Evolutionary conservation across 1,284 basidiomycete species (phyloP), one percentile per base, ranked within the genome.

Genomic region (Ceratobasidium sp.): DNA sequence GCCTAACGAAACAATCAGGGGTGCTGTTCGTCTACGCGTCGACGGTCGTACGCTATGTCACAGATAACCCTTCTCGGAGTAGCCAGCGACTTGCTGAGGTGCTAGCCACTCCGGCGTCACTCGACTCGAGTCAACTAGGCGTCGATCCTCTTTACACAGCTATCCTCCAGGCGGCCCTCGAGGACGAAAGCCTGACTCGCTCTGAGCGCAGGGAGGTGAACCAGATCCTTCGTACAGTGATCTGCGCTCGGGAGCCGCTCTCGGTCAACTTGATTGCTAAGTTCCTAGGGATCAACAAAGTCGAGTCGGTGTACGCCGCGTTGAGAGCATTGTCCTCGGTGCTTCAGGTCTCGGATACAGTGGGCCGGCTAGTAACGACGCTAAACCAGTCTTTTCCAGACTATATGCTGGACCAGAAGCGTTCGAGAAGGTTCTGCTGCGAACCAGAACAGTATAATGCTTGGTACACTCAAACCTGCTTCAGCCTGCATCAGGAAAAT

Each of bases 171-270:
- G 42, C 71, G 3, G 71, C 59, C n/a, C 28, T 74, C n/a, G 40
- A 74, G 10, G n/a, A 50, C 2, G 3, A 4, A 17, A 20, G 3
- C 15, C 26, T 64, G 7, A 15, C 38, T 1, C 28, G 20, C 13
- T 7, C 5, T 15, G 71, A 74, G 3, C 20, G n/a, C 12, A 3
- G n/a, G 6, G n/a, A 48, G 38, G 64, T 74, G 57, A 26, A 4
- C 26, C 44, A 46, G 40, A n/a, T 64, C 7, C 57, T 74, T 3
- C 26, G 61, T n/a, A 64, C 71, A 1, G 59, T 74, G 15, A 46
- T 74, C 42, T 74, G 59, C 28, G 59, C 71, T 12, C 57, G 42
- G 6, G 71, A 64, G 59, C 71, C 71, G 6, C 59, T 74, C 7
- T 28, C 59, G 2, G 46, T 74, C 13, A 17, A 26, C 42, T 17